phyloP scores from a whole-genome alignment of 345 rosid genomes.

The Durio zibethinus region DNA sequence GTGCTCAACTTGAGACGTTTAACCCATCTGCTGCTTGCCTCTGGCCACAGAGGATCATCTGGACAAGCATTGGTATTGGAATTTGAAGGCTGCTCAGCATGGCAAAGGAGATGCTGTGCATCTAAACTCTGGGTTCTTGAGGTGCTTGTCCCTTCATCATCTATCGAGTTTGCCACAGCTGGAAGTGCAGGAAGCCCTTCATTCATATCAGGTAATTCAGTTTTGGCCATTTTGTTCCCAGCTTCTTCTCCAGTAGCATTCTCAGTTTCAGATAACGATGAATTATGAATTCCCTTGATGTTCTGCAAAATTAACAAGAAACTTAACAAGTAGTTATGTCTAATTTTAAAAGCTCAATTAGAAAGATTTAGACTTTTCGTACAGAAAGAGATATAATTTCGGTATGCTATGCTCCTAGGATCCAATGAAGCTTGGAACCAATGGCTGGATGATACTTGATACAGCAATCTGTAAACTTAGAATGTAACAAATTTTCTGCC shows the following conservation, averaged over 20 bases:
- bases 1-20: conserved; percentile 63
- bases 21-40: conserved; percentile 66
- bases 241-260: conserved; percentile 27
- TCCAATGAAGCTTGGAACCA: background rate
- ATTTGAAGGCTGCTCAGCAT: conserved; percentile 31
- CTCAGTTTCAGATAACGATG: conserved; percentile 18
- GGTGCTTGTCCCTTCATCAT: conserved; percentile 51
- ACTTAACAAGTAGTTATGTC: too few species aligned
- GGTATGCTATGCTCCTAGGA: background rate
- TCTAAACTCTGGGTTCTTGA: conserved; percentile 79
- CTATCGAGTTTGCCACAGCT: conserved; percentile 27
- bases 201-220: conserved; percentile 48
- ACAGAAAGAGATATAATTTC: background rate
- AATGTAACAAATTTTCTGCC: background rate
- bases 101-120: conserved; percentile 41
- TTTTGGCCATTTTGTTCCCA: conserved; percentile 17
- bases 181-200: conserved; percentile 40
- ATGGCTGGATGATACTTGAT: background rate
- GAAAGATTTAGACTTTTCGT: background rate
- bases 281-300: conserved; percentile 13
- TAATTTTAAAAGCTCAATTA: background rate
- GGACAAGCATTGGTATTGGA: conserved; percentile 36
- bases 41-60: conserved; percentile 27
- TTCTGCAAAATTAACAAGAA: conserved; percentile 26
- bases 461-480: background rate